Evolutionary conservation across 1,284 basidiomycete genomes (phyloP), one percentile per base, ranked within the genome.

Genomic region (Rhodotorula sp.): DNA sequence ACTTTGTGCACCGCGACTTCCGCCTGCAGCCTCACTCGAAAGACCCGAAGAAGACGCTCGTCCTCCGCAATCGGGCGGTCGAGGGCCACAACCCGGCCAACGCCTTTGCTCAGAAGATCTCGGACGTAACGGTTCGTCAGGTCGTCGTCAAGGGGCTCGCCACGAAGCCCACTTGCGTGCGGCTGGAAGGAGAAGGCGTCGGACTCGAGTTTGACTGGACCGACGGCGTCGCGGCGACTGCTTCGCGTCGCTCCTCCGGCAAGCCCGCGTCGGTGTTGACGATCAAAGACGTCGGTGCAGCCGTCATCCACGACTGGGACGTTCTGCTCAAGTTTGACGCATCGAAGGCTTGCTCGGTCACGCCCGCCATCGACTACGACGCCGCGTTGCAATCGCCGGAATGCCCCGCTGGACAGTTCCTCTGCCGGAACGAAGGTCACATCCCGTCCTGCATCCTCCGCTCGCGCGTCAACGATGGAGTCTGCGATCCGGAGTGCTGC

Each of bases 401-500:
- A 48, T 79, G 78, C 58, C 68, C 74, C 3, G 29, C 67, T 15
- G 70, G 71, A 23, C 68, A 68, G 21, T 98, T 97, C 85, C 92
- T 92, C 82, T 99, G 96, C 81, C 83, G 82, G 79, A 99, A 99
- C 81, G 84, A 87, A 64, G 96, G 95, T 0, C 93, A 98, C 81
- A 86, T 95, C 77, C 92, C 94, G 2, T 84, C 87, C 4, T 86
- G 81, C 62, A 90, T 99, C 68, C 87, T 88, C 20, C 88, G 89
- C 68, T 90, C 91, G 34, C 86, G 92, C 72, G 94, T 99, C n/a
- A 90, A 89, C 70, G 96, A 99, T 80, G 96, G 96, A 3, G 85
- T 98, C 51, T 99, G 96, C 81, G 95, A 99, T 79, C 86, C 87
- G 3, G 89, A 94, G 79, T 99, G 97, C 80, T 99, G 96, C 80